Conservation (phyloP, 805 yeast species). For the Candida coleopterorum region DNA sequence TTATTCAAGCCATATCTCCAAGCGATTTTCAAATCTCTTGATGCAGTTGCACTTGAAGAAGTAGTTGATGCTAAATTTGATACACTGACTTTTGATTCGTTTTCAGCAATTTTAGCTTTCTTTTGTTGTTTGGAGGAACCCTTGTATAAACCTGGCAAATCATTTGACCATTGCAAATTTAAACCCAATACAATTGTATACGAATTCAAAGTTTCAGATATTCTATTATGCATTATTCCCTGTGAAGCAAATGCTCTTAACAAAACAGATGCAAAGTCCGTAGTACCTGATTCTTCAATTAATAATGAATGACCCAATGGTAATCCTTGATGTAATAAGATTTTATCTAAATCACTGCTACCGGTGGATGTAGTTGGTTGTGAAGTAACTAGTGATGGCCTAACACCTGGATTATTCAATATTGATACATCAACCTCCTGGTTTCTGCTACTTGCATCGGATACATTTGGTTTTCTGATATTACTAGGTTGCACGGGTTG, state of each 20-base stretch:
- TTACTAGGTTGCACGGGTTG: background rate
- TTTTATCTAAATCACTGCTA: slow-evolving; percentile 64
- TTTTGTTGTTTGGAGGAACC: slow-evolving; percentile 66
- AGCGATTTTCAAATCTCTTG: slow-evolving; percentile 64
- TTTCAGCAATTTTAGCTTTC: slow-evolving; percentile 49
- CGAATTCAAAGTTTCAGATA: slow-evolving; percentile 40
- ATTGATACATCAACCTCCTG: slow-evolving; percentile 6
- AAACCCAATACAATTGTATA: slow-evolving; percentile 64
- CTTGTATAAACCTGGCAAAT: slow-evolving; percentile 72
- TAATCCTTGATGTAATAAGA: slow-evolving; percentile 76
- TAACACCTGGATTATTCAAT: slow-evolving; percentile 49
- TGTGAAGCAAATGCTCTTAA: slow-evolving; percentile 70
- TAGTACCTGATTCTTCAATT: slow-evolving; percentile 80
- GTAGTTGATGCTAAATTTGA: slow-evolving; percentile 50
- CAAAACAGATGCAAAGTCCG: slow-evolving; percentile 76
- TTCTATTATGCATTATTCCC: slow-evolving; percentile 63
- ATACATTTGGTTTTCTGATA: background rate
- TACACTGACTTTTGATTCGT: slow-evolving; percentile 63
- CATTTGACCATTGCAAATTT: slow-evolving; percentile 55
- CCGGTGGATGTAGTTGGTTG: slow-evolving; percentile 81
- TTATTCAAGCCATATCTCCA: slow-evolving; percentile 76
- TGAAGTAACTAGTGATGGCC: slow-evolving; percentile 75
- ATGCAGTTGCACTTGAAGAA: slow-evolving; percentile 7
- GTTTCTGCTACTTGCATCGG: background rate
- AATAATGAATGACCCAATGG: slow-evolving; percentile 72